Percentiles rank a stretch among this genome's conserved stretches.
These are phyloP conservation scores for Xerocomellus intermedius DNA, from an alignment of 768 basidiomycete species.

Conservation along the genomic window DNA sequence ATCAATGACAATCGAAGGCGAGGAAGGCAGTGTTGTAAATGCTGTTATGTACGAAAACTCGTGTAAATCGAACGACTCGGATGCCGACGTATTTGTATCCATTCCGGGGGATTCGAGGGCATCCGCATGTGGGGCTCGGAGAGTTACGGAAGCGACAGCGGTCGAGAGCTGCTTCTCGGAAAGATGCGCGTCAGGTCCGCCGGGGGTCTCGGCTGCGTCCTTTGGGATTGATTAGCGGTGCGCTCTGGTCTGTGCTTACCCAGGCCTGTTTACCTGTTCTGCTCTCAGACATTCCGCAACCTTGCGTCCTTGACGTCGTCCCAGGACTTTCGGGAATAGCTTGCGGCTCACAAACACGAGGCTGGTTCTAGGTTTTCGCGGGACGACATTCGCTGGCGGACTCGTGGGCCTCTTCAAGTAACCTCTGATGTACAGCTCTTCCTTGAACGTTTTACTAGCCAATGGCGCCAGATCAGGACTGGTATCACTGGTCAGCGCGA, in stretches of 20 bases:
- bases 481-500: not conserved
- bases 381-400: slow-evolving; percentile 2
- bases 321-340: slow-evolving; percentile 14
- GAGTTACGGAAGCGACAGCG: slow-evolving; percentile 12
- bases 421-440: slow-evolving; percentile 29
- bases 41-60: slow-evolving; percentile 33
- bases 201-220: not conserved
- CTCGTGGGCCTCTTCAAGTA: slow-evolving; percentile 23
- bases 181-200: not conserved
- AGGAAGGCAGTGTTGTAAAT: slow-evolving; percentile 31
- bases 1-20: slow-evolving; percentile 18
- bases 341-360: slow-evolving; percentile 3
- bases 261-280: slow-evolving; percentile 12
- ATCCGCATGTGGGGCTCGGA: not conserved
- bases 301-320: slow-evolving; percentile 21
- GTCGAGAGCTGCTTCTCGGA: slow-evolving; percentile 4
- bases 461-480: slow-evolving; percentile 24
- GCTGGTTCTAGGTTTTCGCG: not conserved
- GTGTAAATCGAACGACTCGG: slow-evolving; percentile 24
- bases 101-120: slow-evolving; percentile 11
- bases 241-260: not conserved
- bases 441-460: slow-evolving; percentile 28
- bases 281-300: slow-evolving; percentile 12
- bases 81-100: slow-evolving; percentile 10
- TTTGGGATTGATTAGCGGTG: slow-evolving; percentile 4